Evolutionary conservation across 179 eudicot species (phyloP), one percentile per base, ranked within the genome.

Genomic region (Corrigiola litoralis): DNA sequence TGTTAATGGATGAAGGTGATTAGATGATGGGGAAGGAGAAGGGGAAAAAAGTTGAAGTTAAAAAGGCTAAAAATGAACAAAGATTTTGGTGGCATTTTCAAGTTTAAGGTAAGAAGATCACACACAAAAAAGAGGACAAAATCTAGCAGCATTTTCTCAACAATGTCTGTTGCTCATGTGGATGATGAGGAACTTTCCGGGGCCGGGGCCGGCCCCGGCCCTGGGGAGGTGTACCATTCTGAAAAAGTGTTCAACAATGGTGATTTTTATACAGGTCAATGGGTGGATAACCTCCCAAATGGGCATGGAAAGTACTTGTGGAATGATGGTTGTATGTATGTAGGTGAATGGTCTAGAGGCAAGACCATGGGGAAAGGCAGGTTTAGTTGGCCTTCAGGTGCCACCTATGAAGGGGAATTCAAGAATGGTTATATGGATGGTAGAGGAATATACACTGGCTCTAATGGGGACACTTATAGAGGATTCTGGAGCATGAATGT

Each of bases 161-260:
- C 90, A 72, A 92, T 90, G 98, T 90, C 98, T 11, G 98, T 90
- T 14, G 97, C 97, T 63, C 96, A 94, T 58, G 89, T 80, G 23
- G 99, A 87, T 45, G 96, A 90, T 42, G 89, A 79, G 5, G 85
- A 87, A 1, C 10, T 20, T 44, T 46, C 67, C 10, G 67, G 67
- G 2, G 42, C 51, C 14, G 61, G 68, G 14, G 28, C 75, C 1
- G 47, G 68, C 13, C 52, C 61, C 1, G 45, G 38, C 1, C 77
- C 75, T 3, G 80, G 75, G 4, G 79, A 72, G 66, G 77, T 71
- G 4, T 74, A 64, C 38, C 78, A 72, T 60, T 74, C 73, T 0
- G 88, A 87, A 63, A 90, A 71, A 71, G 74, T 73, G 16, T 80
- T 90, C 46, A 38, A 80, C 46, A 85, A 84, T 67, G 98, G 96